A percentile compares a stretch with the other conserved stretches of the same genome.
Conservation (phyloP, 2,329 filamentous ascomycete genomes). For the Aspergillus luchuensis region DNA sequence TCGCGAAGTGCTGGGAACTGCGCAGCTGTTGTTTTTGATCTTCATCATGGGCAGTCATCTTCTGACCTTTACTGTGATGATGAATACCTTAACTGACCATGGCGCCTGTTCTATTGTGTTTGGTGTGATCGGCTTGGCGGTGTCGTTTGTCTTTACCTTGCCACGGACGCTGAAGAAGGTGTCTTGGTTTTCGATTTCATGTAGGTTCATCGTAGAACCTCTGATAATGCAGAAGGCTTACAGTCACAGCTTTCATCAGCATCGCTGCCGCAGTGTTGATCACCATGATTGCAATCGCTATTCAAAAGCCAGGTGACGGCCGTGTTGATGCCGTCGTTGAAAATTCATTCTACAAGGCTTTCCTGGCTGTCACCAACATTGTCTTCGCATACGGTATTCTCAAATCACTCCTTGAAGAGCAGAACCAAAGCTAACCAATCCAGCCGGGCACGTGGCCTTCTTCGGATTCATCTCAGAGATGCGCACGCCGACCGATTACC, state of each 20-base stretch:
- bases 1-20: conserved; percentile 62
- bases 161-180: conserved; percentile 65
- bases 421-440: neutral
- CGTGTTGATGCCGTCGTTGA: conserved; percentile 39
- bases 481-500: conserved; percentile 60
- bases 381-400: conserved; percentile 64
- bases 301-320: conserved; percentile 47
- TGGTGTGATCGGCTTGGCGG: conserved; percentile 58
- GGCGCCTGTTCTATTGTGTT: conserved; percentile 65
- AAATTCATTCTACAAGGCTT: conserved; percentile 55
- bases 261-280: conserved; percentile 60
- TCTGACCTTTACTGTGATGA: conserved; percentile 67
- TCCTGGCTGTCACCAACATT: conserved; percentile 67
- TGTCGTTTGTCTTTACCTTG: conserved; percentile 62
- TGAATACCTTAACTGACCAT: conserved; percentile 64
- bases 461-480: conserved; percentile 68
- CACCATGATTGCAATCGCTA: conserved; percentile 66
- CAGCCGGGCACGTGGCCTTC: conserved; percentile 63
- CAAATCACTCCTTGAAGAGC: too few species aligned
- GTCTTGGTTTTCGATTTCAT: conserved; percentile 59
- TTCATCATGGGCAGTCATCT: conserved; percentile 72
- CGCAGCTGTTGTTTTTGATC: conserved; percentile 64
- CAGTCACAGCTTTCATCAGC: conserved; percentile 58
- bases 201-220: conserved; percentile 6
- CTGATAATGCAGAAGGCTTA: neutral